phyloP scores from a whole-genome alignment of 2,329 filamentous ascomycete genomes.

The Hypomyces perniciosus region DNA sequence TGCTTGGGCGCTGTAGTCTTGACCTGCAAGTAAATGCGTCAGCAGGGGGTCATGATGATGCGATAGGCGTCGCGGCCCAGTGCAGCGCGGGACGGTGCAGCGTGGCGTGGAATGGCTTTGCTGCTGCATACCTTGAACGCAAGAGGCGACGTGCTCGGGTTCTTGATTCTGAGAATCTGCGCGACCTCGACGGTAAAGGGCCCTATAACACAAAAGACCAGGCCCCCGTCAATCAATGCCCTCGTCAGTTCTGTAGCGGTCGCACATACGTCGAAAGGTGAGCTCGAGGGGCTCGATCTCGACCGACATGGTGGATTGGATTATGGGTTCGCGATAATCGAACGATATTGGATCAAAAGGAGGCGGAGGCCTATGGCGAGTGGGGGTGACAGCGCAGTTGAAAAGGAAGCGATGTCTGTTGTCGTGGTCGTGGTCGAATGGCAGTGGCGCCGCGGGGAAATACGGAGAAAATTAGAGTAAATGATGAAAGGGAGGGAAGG shows the following conservation, averaged over 20 bases:
- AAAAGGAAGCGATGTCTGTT: neutral
- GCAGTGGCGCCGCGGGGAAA: conserved; percentile 7
- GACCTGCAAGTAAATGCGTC: conserved; percentile 53
- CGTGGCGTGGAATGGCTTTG: neutral
- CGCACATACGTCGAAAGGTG: conserved; percentile 77
- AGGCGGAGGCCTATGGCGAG: neutral
- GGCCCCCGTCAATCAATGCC: conserved; percentile 8
- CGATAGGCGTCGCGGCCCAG: conserved; percentile 5
- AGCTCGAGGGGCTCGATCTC: conserved; percentile 89
- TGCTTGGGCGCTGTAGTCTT: conserved; percentile 99
- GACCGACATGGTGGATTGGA: conserved; percentile 69
- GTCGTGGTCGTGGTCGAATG: conserved; percentile 8
- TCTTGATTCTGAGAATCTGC: conserved; percentile 59
- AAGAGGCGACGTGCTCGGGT: conserved; percentile 55
- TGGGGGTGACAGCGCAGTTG: neutral
- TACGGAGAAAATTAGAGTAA: conserved; percentile 3
- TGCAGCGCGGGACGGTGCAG: neutral
- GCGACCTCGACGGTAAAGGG: conserved; percentile 62
- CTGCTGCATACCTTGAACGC: conserved; percentile 59
- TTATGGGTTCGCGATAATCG: conserved; percentile 2
- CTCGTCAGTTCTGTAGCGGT: conserved; percentile 7
- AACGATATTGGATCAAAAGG: neutral
- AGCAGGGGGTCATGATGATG: conserved; percentile 12
- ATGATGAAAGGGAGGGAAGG: neutral
- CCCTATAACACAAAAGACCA: conserved; percentile 36